Evolutionary conservation across 148 eudicot species (phyloP), one percentile per base, ranked within the genome.

Genomic region (Silene latifolia): DNA sequence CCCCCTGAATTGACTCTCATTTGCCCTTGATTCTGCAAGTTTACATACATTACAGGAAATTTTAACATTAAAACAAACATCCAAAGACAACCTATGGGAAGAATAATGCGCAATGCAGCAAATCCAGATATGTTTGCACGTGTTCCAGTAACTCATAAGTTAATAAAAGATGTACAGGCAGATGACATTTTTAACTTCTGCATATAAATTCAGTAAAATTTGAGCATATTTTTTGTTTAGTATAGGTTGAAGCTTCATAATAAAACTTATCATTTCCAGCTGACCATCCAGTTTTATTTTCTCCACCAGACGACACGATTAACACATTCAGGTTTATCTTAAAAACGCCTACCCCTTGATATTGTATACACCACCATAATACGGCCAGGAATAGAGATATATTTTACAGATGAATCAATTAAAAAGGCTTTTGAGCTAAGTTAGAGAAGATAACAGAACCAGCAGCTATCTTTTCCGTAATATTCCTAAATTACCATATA

Each of bases 11-110:
- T 88, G 70, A 95, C 88, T 82, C 83, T 86, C 54, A 95, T 85
- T 80, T 92, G 96, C 69, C 99, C 99, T 47, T 81, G 86, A 75
- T 88, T 94, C 98, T 94, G 89, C 79, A 84, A 66, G 67, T 53
- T 71, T 67, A 75, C 35, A 68, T 15, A 72, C 54, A 18, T 4
- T 13, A 67, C 21, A 69, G 59, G 68, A 39, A 42, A 20, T 47
- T 21, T 24, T 8, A 24, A 20, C 60, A 70, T 70, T 15, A 70
- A 53, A 39, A 53, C 23, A 24, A 23, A 1, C 12, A 69, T 51
- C 8, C 59, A 20, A 47, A 46, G 3, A 15, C 4, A 3, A 13
- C 4, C 27, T 10, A 20, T 8, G 14, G 15, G 53, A 15, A 35
- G 13, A 18, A 17, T 44, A 13, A 63, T 25, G 35, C 19, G 46